Evolutionary conservation across 257 asterid species (phyloP).

Genomic region (Anisodus tanguticus): DNA sequence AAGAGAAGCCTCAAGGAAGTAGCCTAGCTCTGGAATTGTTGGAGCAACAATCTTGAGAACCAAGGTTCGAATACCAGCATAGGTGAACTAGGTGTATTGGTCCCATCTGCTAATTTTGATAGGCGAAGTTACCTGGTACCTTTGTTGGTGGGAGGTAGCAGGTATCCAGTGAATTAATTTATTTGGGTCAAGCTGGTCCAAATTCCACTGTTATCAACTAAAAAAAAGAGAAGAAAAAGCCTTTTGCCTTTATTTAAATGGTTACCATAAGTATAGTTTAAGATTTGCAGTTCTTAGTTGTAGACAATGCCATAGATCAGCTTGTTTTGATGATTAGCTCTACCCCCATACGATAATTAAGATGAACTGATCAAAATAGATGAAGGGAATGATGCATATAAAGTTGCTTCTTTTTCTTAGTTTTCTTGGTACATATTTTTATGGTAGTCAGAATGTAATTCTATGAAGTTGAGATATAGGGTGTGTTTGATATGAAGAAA

Average conservation of each 20-base stretch:
- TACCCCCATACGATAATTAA: neutral
- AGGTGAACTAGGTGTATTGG: neutral
- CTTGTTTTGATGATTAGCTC: neutral
- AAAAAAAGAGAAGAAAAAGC: neutral
- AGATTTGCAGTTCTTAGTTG: neutral
- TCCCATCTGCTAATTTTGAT: constrained; percentile 11
- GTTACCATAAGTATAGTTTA: constrained; percentile 3
- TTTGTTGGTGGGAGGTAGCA: too few relatives aligned
- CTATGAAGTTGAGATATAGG: neutral
- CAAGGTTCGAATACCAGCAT: constrained; percentile 2
- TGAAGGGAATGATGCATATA: neutral
- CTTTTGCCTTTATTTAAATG: neutral
- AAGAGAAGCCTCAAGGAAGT: constrained; percentile 7
- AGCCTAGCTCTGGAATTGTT: neutral
- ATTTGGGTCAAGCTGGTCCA: neutral
- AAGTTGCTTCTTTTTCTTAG: neutral
- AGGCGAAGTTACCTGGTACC: neutral
- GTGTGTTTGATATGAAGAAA: too few relatives aligned
- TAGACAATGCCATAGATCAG: neutral
- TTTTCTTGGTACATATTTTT: neutral
- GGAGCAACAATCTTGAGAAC: neutral
- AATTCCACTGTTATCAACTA: neutral
- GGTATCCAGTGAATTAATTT: neutral
- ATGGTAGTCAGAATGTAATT: constrained; percentile 8
- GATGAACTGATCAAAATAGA: constrained; percentile 11